Conservation (phyloP, 176 grass and related monocot species). For the Thalia dealbata region DNA sequence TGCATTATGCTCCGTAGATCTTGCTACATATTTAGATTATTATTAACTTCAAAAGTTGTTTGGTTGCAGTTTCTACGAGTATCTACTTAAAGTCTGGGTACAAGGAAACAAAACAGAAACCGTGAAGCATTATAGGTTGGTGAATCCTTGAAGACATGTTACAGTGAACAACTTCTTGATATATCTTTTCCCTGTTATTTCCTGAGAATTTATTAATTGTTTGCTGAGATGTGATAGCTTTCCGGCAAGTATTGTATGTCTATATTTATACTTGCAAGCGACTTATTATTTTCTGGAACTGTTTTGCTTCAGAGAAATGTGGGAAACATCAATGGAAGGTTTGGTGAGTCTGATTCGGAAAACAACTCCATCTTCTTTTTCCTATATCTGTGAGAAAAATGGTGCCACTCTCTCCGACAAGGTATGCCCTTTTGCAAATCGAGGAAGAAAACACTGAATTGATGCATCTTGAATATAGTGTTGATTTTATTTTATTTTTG, state of each 20-base stretch:
- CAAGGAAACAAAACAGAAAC: constrained; percentile 95
- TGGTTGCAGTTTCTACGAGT: constrained; percentile 91
- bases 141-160: not conserved
- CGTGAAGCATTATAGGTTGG: constrained; percentile 91
- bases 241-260: not conserved
- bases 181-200: not conserved
- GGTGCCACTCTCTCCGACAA: constrained; percentile 79
- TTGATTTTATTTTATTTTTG: too few species aligned
- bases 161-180: not conserved
- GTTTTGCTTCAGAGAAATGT: constrained; percentile 69
- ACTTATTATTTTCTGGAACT: not conserved
- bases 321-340: constrained; percentile 99
- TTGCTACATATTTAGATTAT: not conserved
- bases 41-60: not conserved
- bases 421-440: constrained; percentile 28
- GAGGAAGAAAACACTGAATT: too few species aligned
- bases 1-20: not conserved
- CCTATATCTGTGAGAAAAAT: constrained; percentile 94
- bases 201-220: not conserved
- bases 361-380: constrained; percentile 82
- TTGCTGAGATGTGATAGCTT: not conserved
- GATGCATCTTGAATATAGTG: not conserved
- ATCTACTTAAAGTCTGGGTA: constrained; percentile 97
- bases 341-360: constrained; percentile 68
- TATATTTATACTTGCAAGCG: not conserved